Evolutionary conservation across 805 yeast genomes (phyloP).

Genomic region (Saturnispora sekii): DNA sequence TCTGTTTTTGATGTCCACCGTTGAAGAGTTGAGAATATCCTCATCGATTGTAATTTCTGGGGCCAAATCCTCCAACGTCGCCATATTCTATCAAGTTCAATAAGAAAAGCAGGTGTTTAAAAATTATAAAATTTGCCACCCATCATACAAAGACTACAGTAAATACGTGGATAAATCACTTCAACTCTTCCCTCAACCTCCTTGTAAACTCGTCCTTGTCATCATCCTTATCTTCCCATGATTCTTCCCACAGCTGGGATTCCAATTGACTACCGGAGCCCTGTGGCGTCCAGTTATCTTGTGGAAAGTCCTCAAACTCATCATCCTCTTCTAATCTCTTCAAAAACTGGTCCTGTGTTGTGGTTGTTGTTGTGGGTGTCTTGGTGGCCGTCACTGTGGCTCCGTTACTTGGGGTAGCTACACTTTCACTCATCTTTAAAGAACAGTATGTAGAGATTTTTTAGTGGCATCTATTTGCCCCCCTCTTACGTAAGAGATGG

Average conservation of each 20-base stretch:
- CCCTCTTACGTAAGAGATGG: background rate
- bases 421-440: no score
- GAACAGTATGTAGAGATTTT: no score
- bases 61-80: constrained; percentile 79
- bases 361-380: background rate
- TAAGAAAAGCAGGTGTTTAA: background rate
- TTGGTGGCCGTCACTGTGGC: background rate
- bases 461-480: no score
- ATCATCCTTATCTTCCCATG: constrained; percentile 94
- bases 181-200: constrained; percentile 44
- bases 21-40: constrained; percentile 69
- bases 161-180: no score
- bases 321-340: constrained; percentile 90
- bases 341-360: constrained; percentile 26
- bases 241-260: constrained; percentile 84
- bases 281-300: constrained; percentile 68
- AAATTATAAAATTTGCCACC: background rate
- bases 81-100: constrained; percentile 34
- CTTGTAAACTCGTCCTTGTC: constrained; percentile 74
- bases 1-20: constrained; percentile 77
- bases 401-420: no score
- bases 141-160: no score
- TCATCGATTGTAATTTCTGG: constrained; percentile 61
- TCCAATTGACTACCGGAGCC: constrained; percentile 45
- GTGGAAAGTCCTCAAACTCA: constrained; percentile 95